Conservation (phyloP, 306 rosid species). For the Acacia confusa region DNA sequence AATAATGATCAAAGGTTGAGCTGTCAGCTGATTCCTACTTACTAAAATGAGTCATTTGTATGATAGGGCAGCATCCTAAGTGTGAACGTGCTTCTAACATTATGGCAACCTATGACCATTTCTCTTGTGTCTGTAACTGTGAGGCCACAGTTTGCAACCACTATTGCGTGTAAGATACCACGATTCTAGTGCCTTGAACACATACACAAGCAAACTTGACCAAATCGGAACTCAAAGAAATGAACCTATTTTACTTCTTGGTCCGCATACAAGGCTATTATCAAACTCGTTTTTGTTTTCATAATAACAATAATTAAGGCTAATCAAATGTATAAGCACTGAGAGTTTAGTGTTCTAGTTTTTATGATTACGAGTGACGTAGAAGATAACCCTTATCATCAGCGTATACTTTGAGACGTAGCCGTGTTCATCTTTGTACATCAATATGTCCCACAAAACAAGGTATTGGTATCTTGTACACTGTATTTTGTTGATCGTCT, state of each 20-base stretch:
- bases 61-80: not conserved
- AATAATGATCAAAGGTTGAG: not conserved
- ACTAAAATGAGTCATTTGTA: not conserved
- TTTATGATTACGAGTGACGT: constrained; percentile 27
- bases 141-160: not conserved
- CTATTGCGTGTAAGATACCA: constrained; percentile 37
- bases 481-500: not conserved
- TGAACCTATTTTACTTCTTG: not conserved
- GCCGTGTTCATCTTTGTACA: not conserved
- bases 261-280: not conserved
- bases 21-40: not conserved
- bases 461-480: not conserved
- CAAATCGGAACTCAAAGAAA: not conserved
- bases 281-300: not conserved
- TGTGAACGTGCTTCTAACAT: not conserved
- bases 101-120: not conserved
- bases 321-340: not conserved
- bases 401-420: not conserved
- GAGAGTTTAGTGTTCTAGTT: not conserved
- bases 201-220: constrained; percentile 13
- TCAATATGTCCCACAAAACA: not conserved
- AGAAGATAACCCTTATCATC: not conserved
- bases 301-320: not conserved
- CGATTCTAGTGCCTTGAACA: constrained; percentile 14
- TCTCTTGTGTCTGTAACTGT: not conserved